Evolutionary conservation across 2,329 filamentous ascomycete genomes (phyloP), one percentile per base, ranked within the genome.

Genomic region (Hymenoscyphus albidus): DNA sequence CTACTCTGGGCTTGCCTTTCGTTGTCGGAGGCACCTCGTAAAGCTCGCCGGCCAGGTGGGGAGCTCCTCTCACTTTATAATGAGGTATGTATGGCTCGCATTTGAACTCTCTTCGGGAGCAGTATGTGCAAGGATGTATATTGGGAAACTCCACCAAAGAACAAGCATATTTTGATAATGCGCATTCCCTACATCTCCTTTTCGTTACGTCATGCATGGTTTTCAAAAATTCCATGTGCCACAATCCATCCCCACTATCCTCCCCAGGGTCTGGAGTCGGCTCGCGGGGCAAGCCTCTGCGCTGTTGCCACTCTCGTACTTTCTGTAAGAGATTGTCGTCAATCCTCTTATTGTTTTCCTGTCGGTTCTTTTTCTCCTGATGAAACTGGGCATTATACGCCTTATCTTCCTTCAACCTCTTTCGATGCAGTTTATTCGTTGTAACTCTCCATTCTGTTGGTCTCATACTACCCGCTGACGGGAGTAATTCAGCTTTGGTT

Each of bases 241-340:
- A 63, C 6, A 16, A 38, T 2, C 35, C 56, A n/a, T 56, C 39
- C 2, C 57, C 62, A 55, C 62, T 63, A 39, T 59, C 56, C n/a
- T 59, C 56, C 10, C 6, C 42, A 6, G 62, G 27, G 39, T 59
- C 56, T 3, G 62, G 62, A 13, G 56, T 59, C 35, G 62, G 55
- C 40, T 63, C 62, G 54, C 62, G 38, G 22, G 12, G 40, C 31
- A 59, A 31, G 27, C 32, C 27, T 7, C 27, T 35, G 1, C 42
- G 16, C 16, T 6, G 31, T 55, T 63, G 62, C 32, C 56, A 54
- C 4, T 16, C 42, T 40, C 62, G 32, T 6, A 55, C 5, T n/a
- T 27, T 5, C 22, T 59, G 56, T 12, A 59, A n/a, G 7, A 59
- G 44, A 9, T 51, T 12, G 3, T 5, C 14, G 12, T 63, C 62